Evolutionary conservation across 148 eudicot genomes (phyloP).

Genomic region (Rhododendron ferrugineum): DNA sequence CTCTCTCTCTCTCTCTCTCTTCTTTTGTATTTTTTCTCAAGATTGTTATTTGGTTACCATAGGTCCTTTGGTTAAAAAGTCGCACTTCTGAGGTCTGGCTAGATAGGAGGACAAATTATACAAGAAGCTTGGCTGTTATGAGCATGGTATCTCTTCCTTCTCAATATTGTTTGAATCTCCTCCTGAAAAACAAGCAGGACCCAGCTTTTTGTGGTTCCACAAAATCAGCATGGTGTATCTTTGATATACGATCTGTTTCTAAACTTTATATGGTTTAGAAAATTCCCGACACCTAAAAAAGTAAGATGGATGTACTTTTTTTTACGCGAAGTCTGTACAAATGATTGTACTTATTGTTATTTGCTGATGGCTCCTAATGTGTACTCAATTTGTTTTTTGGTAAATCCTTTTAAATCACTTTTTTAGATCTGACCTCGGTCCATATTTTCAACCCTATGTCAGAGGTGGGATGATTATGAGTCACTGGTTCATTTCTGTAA

Average conservation of each 20-base stretch:
- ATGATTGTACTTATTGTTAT: background rate
- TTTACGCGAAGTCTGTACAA: background rate
- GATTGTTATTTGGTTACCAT: constrained; percentile 6
- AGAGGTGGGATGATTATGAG: background rate
- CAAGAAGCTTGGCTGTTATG: constrained; percentile 99
- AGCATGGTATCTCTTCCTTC: constrained; percentile 70
- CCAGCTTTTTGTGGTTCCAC: background rate
- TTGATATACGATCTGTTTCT: background rate
- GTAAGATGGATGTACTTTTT: background rate
- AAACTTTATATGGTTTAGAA: background rate
- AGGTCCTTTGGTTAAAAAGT: constrained; percentile 98
- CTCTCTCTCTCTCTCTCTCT: constrained; percentile 2
- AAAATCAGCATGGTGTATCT: background rate
- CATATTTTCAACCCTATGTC: background rate
- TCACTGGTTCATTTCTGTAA: background rate
- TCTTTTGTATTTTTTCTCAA: constrained; percentile 8
- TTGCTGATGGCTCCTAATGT: background rate
- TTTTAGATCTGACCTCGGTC: background rate
- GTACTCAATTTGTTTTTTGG: background rate
- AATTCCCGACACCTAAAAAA: background rate
- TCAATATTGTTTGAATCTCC: background rate
- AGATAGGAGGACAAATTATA: constrained; percentile 90
- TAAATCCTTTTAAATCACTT: background rate
- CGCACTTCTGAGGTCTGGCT: constrained; percentile 99
- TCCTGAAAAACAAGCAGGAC: constrained; percentile 3